Percentiles rank a stretch among this genome's conserved stretches.
Evolutionary conservation across 164 flowering plant species (phyloP).

Genomic region (Paratinospora sagittata): DNA sequence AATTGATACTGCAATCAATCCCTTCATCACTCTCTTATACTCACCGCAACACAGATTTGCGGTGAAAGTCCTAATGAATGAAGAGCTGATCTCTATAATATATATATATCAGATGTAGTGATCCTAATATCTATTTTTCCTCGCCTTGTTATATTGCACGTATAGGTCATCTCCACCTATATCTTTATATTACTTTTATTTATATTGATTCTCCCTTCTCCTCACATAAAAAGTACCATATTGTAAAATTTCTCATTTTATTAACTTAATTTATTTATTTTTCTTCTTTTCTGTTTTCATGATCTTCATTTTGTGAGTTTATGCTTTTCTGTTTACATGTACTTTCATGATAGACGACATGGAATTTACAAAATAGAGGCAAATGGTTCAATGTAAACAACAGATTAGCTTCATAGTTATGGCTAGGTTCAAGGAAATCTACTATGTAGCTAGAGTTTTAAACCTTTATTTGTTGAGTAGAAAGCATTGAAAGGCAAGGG

Average conservation of each 20-base stretch:
- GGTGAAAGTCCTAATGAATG: constrained; percentile 11
- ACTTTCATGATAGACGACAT: neutral
- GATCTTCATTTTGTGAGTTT: neutral
- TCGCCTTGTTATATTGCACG: neutral
- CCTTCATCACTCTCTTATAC: constrained; percentile 84
- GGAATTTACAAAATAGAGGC: too few relatives aligned
- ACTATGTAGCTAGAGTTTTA: too few relatives aligned
- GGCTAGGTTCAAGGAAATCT: too few relatives aligned
- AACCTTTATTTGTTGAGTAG: neutral
- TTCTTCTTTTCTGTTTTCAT: neutral
- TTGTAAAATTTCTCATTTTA: neutral
- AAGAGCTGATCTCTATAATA: constrained; percentile 2
- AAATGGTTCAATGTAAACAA: too few relatives aligned
- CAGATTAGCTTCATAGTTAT: too few relatives aligned
- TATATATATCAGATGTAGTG: neutral
- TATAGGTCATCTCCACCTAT: neutral
- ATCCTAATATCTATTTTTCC: neutral
- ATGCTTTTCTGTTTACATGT: neutral
- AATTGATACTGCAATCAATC: constrained; percentile 71
- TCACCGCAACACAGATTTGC: constrained; percentile 16
- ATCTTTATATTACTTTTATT: neutral
- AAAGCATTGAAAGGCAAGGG: too few relatives aligned
- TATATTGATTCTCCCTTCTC: neutral
- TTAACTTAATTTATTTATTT: neutral
- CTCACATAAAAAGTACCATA: neutral